Evolutionary conservation across 1,284 basidiomycete genomes (phyloP).

Genomic region (Malassezia equina): DNA sequence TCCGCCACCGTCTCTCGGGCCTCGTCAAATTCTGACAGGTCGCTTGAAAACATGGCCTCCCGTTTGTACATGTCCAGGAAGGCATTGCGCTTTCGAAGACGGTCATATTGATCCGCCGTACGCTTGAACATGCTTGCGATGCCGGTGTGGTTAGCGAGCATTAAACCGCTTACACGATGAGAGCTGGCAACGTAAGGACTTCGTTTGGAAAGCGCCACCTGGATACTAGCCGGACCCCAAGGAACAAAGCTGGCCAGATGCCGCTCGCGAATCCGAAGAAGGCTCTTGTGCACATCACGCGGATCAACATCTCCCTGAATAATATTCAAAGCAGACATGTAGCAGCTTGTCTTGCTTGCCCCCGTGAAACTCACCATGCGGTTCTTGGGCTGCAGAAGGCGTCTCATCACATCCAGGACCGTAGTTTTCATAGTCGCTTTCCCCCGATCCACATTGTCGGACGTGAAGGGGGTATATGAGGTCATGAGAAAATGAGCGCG

Average conservation of each 20-base stretch:
- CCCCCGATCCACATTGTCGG: constrained; percentile 55
- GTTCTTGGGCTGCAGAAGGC: constrained; percentile 93
- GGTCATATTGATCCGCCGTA: constrained; percentile 90
- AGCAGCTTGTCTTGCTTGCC: constrained; percentile 50
- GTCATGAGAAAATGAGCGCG: constrained; percentile 98
- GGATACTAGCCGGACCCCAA: constrained; percentile 97
- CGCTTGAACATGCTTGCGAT: constrained; percentile 76
- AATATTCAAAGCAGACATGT: constrained; percentile 96
- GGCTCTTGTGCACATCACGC: constrained; percentile 93
- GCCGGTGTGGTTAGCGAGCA: constrained; percentile 98
- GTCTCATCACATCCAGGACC: constrained; percentile 92
- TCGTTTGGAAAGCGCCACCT: constrained; percentile 84
- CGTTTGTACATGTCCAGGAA: constrained; percentile 97
- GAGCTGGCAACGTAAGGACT: constrained; percentile 79
- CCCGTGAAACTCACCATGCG: constrained; percentile 84
- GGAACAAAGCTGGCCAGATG: constrained; percentile 96
- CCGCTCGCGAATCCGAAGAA: constrained; percentile 88
- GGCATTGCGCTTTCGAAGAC: constrained; percentile 75
- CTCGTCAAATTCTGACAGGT: constrained; percentile 42
- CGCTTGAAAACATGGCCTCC: constrained; percentile 56
- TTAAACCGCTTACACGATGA: constrained; percentile 85
- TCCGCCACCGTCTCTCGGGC: constrained; percentile 41
- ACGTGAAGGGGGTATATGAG: constrained; percentile 97
- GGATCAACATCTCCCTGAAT: constrained; percentile 96
- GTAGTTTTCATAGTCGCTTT: constrained; percentile 47